Evolutionary conservation across 768 basidiomycete genomes (phyloP), one percentile per base, ranked within the genome.

Genomic region (Lactifluus volemus): DNA sequence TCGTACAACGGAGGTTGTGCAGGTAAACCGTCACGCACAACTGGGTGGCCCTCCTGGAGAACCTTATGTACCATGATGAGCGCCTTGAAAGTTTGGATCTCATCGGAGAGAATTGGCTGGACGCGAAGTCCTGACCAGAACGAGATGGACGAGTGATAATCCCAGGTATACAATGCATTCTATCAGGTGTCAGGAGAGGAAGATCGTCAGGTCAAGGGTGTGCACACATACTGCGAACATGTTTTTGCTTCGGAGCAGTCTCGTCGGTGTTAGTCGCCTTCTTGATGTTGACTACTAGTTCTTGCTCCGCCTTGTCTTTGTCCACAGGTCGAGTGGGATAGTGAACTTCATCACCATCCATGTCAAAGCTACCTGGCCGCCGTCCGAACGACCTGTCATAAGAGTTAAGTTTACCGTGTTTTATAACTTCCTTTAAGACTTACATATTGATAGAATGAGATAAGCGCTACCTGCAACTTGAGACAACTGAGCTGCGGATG

Each of bases 131-230:
- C 93, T 67, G 92, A 93, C 97, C 97, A 99, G 72, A 98, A 98
- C 6, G 95, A 95, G 67, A 92, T 86, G 39, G 95, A 98, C 19
- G 94, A 90, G 69, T 98, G 95, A 70, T 98, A 98, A 73, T 99
- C 97, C 95, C 95, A 98, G 7, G 97, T 94, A 99, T 29, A 98
- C 92, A 71, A 99, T 98, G 69, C 90, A 92, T 78, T 98, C 96
- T 98, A 72, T 10, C 9, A 36, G 21, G 42, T 15, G 42, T 53
- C 39, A 63, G n/a, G 41, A 50, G 12, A 15, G n/a, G 15, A 60
- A 60, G 39, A 48, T 54, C 29, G 58, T 30, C 51, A 45, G 59
- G 11, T 1, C 14, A 17, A 14, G 29, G 9, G 42, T 4, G 0
- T 32, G 54, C 21, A 53, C 47, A 79, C 88, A 72, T 75, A 98